A percentile compares a stretch with the other conserved stretches of the same genome.
These are phyloP conservation scores for Mixia osmundae DNA, from an alignment of 1,284 basidiomycete genomes.

Conservation along the genomic window DNA sequence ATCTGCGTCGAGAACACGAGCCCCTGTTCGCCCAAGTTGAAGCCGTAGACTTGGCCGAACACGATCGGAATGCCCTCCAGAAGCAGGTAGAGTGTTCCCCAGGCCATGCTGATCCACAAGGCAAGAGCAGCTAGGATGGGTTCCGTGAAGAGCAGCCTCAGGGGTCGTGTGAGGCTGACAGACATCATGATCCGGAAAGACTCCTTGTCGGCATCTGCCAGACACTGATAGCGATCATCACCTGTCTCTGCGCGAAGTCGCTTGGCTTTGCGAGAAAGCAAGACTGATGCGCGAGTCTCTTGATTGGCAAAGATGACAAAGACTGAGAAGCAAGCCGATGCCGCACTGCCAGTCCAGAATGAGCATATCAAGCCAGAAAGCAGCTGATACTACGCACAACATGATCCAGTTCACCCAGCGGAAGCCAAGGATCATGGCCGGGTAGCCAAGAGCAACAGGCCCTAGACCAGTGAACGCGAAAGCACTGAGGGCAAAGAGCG, in stretches of 20 bases:
- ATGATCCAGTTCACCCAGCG: conserved; percentile 4
- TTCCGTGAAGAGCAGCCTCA: conserved; percentile 8
- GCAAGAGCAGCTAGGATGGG: conserved; percentile 13
- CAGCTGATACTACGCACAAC: conserved; percentile 2
- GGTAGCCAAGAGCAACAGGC: conserved; percentile 3
- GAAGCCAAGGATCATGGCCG: conserved; percentile 2
- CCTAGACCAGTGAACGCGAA: conserved; percentile 6
- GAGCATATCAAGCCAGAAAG: no score
- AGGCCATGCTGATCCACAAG: neutral
- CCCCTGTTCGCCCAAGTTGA: conserved; percentile 11
- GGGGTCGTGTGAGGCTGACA: conserved; percentile 10
- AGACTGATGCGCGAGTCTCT: no score
- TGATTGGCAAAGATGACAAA: no score
- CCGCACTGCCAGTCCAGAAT: no score
- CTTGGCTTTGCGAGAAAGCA: conserved; percentile 3
- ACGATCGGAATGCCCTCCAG: conserved; percentile 6
- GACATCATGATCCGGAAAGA: conserved; percentile 19
- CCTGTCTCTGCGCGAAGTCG: conserved; percentile 17
- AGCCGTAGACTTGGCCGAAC: conserved; percentile 4
- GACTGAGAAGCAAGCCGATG: no score
- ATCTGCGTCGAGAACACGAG: conserved; percentile 11
- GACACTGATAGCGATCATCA: conserved; percentile 19
- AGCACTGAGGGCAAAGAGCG: conserved; percentile 8
- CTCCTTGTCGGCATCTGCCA: conserved; percentile 20
- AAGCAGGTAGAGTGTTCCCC: neutral